Percentiles rank a stretch among this genome's conserved stretches.
These are phyloP conservation scores for Aspergillus ostianus DNA, from an alignment of 495 filamentous ascomycete species.

Conservation along the genomic window DNA sequence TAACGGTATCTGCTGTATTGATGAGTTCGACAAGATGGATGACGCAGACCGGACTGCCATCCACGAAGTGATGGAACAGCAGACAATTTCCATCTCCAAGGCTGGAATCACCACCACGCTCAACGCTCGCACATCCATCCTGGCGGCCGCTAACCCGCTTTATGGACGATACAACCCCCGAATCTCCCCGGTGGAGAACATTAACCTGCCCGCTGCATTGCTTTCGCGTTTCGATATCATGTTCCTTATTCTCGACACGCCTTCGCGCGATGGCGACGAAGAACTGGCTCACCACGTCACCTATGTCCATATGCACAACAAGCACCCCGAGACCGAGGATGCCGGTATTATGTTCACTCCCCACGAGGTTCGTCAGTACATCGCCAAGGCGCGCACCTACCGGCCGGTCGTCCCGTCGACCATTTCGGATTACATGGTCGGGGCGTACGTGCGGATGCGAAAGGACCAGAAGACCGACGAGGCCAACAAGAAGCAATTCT, in stretches of 20 bases:
- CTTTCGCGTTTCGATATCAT: slow-evolving; percentile 96
- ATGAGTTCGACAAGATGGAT: slow-evolving; percentile 99
- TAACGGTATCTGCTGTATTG: slow-evolving; percentile 98
- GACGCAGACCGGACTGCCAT: slow-evolving; percentile 94
- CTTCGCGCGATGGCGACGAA: slow-evolving; percentile 81
- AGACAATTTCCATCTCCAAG: slow-evolving; percentile 98
- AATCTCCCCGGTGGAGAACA: slow-evolving; percentile 95
- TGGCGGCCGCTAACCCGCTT: slow-evolving; percentile 96
- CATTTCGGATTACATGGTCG: slow-evolving; percentile 93
- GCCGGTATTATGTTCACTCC: slow-evolving; percentile 76
- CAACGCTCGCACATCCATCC: slow-evolving; percentile 93
- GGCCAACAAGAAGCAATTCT: slow-evolving; percentile 82
- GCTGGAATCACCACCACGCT: slow-evolving; percentile 95
- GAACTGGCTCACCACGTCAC: slow-evolving; percentile 95
- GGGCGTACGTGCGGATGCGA: slow-evolving; percentile 90
- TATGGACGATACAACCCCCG: slow-evolving; percentile 98
- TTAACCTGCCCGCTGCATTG: slow-evolving; percentile 93
- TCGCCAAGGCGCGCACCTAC: slow-evolving; percentile 86
- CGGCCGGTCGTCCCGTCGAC: slow-evolving; percentile 78
- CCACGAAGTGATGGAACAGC: slow-evolving; percentile 99
- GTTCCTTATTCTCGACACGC: slow-evolving; percentile 94
- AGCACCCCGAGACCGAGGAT: slow-evolving; percentile 76
- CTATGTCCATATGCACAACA: slow-evolving; percentile 95
- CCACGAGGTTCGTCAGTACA: slow-evolving; percentile 89
- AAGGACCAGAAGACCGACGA: slow-evolving; percentile 87